Evolutionary conservation across 2,329 filamentous ascomycete genomes (phyloP).

Genomic region (Fusarium guadeloupense): DNA sequence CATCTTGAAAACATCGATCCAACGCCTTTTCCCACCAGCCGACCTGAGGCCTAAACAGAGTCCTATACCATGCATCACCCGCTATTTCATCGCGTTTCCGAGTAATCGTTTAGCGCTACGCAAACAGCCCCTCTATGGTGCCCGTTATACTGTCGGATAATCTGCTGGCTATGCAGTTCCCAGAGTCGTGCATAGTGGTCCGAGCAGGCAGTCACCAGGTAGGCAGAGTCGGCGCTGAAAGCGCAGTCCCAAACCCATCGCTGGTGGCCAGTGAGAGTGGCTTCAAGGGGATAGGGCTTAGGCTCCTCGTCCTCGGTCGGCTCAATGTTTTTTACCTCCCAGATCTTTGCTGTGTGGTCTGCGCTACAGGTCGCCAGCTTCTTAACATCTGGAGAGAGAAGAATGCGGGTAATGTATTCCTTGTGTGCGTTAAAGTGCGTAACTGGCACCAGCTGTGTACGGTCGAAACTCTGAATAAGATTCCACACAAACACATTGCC

Average conservation of each 20-base stretch:
- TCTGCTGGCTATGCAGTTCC: conserved; percentile 86
- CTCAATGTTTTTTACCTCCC: conserved; percentile 83
- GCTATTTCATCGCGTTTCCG: conserved; percentile 58
- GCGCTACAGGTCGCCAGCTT: conserved; percentile 94
- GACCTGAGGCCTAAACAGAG: conserved; percentile 11
- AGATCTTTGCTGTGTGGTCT: conserved; percentile 94
- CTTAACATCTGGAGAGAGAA: conserved; percentile 92
- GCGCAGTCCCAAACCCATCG: conserved; percentile 98
- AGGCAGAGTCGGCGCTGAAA: conserved; percentile 91
- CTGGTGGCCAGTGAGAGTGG: conserved; percentile 88
- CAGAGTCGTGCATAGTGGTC: conserved; percentile 93
- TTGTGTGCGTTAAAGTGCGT: conserved; percentile 91
- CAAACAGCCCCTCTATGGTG: conserved; percentile 93
- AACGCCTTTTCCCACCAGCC: conserved; percentile 35
- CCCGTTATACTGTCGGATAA: conserved; percentile 95
- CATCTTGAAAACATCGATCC: conserved; percentile 30
- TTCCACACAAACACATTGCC: conserved; percentile 98
- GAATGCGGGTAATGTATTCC: conserved; percentile 90
- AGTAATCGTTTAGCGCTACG: conserved; percentile 90
- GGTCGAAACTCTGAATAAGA: conserved; percentile 82
- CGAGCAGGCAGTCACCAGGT: conserved; percentile 90
- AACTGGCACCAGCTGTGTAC: conserved; percentile 84
- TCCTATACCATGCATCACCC: conserved; percentile 14
- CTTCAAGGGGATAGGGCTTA: conserved; percentile 80
- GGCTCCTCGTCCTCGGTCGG: conserved; percentile 54